Evolutionary conservation across 306 rosid species (phyloP).

Genomic region (Ochetophila trinervis): DNA sequence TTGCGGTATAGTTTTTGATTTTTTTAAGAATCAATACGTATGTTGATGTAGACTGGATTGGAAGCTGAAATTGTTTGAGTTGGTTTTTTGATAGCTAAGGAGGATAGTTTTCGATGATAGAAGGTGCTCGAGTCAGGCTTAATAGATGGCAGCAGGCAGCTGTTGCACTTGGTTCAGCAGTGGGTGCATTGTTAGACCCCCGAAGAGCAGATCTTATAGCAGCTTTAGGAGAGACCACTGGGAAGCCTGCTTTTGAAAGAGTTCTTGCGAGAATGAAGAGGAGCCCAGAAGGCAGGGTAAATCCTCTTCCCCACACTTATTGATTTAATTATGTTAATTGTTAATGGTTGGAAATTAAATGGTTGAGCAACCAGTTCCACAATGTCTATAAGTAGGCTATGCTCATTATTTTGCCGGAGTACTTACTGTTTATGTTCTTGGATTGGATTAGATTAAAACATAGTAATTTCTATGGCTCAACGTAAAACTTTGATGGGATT

Average conservation of each 20-base stretch:
- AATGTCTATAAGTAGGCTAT: no score
- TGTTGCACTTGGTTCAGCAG: constrained; percentile 85
- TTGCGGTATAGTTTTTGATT: neutral
- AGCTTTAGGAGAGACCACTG: constrained; percentile 94
- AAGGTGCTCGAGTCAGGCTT: constrained; percentile 50
- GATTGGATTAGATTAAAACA: neutral
- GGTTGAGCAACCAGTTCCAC: neutral
- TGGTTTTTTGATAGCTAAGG: constrained; percentile 12
- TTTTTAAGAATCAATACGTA: neutral
- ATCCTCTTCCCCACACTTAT: constrained; percentile 7
- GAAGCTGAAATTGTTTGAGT: neutral
- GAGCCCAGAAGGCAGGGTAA: constrained; percentile 74
- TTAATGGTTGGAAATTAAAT: neutral
- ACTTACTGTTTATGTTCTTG: neutral
- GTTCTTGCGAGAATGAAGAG: constrained; percentile 76
- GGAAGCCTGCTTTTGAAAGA: constrained; percentile 83
- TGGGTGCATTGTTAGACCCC: constrained; percentile 88
- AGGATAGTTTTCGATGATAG: constrained; percentile 42
- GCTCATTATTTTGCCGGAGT: neutral
- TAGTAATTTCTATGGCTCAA: neutral
- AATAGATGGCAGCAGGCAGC: constrained; percentile 89
- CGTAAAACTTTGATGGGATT: neutral
- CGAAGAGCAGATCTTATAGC: constrained; percentile 94
- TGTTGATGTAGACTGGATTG: neutral
- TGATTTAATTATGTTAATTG: neutral